Conservation (phyloP, 2,329 filamentous ascomycete genomes). For the Fusarium setosum region DNA sequence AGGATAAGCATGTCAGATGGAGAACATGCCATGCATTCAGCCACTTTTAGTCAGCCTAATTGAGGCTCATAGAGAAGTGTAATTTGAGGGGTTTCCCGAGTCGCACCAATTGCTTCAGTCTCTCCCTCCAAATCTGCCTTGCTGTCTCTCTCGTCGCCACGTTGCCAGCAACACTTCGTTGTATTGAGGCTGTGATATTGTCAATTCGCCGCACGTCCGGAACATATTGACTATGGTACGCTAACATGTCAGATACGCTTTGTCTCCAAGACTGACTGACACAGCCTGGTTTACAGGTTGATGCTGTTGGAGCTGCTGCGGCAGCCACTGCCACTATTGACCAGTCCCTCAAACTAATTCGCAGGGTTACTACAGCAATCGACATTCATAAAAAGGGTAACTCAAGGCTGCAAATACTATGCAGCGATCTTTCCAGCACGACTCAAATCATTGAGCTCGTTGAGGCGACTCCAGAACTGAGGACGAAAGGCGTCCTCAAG, state of each 20-base stretch:
- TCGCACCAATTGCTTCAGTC: neutral
- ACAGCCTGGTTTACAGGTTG: neutral
- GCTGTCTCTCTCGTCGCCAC: neutral
- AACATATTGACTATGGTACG: neutral
- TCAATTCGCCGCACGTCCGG: neutral
- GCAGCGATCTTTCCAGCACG: neutral
- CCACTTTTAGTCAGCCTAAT: neutral
- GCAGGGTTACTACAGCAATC: neutral
- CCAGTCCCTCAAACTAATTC: constrained; percentile 3
- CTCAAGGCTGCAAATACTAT: neutral
- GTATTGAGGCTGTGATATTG: neutral
- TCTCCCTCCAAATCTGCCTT: neutral
- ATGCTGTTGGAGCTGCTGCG: neutral
- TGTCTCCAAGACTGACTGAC: neutral
- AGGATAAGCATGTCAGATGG: neutral
- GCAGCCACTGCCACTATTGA: neutral
- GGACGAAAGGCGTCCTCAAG: neutral
- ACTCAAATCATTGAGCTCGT: constrained; percentile 7
- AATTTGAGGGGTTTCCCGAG: neutral
- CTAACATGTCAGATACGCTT: neutral
- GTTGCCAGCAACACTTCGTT: neutral
- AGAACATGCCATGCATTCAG: neutral
- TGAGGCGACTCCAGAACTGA: neutral
- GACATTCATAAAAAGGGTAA: neutral
- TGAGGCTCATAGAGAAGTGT: neutral